Evolutionary conservation across 176 grass and related monocot species (phyloP).

Genomic region (Triticum monococcum): DNA sequence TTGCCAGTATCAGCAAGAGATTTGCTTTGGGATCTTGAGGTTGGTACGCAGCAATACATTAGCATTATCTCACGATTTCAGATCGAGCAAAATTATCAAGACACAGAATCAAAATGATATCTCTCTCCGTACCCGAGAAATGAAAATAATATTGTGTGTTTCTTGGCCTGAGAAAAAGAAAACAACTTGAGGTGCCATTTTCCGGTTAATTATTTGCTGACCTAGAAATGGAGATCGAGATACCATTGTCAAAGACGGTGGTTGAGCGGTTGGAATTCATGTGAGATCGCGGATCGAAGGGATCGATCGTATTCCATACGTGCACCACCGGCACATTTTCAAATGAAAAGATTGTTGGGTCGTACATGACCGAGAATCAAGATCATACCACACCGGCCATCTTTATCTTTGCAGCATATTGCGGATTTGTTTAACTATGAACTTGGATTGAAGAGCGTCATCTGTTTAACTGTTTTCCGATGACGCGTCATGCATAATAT

Average conservation of each 20-base stretch:
- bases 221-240: not conserved
- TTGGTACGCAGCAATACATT: not conserved
- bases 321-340: no score
- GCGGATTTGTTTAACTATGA: not conserved
- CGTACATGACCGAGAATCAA: not conserved
- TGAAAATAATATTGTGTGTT: no score
- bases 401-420: not conserved
- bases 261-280: no score
- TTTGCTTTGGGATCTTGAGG: not conserved
- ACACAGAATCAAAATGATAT: not conserved
- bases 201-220: not conserved
- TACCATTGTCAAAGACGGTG: not conserved
- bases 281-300: no score
- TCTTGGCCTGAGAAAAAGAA: not conserved
- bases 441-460: not conserved
- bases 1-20: not conserved
- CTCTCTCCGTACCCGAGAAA: not conserved
- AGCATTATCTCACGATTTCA: not conserved
- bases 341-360: not conserved
- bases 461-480: no score
- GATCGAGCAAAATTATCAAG: not conserved
- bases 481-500: no score
- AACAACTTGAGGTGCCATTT: not conserved
- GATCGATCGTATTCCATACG: no score
- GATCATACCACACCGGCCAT: not conserved